Percentiles rank a stretch among this genome's conserved stretches.
phyloP scores from a whole-genome alignment of 1,139 yeast genomes.

The Magnusiomyces suaveolens region DNA sequence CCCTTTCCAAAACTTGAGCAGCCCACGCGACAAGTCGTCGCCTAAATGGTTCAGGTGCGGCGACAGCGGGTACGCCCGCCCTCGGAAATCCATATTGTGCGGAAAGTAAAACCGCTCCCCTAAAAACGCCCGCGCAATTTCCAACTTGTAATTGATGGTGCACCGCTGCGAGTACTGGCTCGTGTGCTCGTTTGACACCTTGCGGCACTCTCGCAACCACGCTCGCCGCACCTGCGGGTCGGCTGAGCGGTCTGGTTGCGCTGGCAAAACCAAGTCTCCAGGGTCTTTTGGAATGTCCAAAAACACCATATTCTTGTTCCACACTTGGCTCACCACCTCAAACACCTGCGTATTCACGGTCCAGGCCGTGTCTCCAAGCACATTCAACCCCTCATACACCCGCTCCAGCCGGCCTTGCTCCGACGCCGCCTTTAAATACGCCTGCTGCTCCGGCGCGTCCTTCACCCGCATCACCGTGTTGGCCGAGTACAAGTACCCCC shows the following conservation, averaged over 20 bases:
- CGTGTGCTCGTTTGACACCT: constrained; percentile 50
- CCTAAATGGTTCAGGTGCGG: constrained; percentile 79
- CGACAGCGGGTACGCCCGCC: constrained; percentile 90
- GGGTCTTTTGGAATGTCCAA: constrained; percentile 63
- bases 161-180: constrained; percentile 79
- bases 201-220: constrained; percentile 55
- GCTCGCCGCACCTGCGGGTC: constrained; percentile 66
- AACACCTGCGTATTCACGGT: constrained; percentile 70
- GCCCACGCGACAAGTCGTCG: constrained; percentile 79
- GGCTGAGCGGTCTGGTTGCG: constrained; percentile 47
- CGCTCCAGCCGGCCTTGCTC: constrained; percentile 53
- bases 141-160: constrained; percentile 85
- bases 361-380: constrained; percentile 86
- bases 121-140: constrained; percentile 81
- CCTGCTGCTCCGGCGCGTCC: constrained; percentile 82
- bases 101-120: constrained; percentile 85
- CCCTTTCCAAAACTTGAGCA: constrained; percentile 84
- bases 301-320: constrained; percentile 79
- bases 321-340: constrained; percentile 58
- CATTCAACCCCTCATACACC: constrained; percentile 77
- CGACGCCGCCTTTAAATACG: constrained; percentile 79
- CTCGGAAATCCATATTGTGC: constrained; percentile 46
- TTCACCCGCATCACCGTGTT: constrained; percentile 61
- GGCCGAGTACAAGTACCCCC: constrained; percentile 69
- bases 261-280: constrained; percentile 49